Base-by-base conservation (phyloP, 352 stramenopile genomes). In the Phytophthora foliorum region DNA sequence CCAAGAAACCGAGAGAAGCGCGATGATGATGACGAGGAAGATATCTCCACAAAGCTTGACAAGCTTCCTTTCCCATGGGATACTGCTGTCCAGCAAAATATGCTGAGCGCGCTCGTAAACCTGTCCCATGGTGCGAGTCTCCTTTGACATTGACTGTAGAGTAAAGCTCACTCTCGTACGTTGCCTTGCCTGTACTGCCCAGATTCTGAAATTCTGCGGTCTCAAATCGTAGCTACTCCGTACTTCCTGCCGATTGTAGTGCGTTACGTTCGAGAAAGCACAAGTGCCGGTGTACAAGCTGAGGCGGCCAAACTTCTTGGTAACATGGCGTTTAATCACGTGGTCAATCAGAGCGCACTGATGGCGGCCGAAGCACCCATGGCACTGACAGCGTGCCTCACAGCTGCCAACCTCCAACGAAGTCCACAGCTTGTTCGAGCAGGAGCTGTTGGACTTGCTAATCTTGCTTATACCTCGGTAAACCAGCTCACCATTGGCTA, bases 401-500 rank as follows among this genome's bases (percentile, higher is more conserved):
- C 75, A n/a, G 58, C 72, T 21, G 65, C 77, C 34, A 77, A 72
- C 21, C 45, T 92, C 16, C 63, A 77, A 8, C 52, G 61, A 3
- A 80, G 62, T 44, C 59, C 70, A 1, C 55, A 65, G 2, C 70
- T 92, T 9, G 72, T 80, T 17, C 77, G 78, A 39, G 82, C 80
- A 16, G 78, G 81, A 51, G 84, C 84, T 16, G 67, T 90, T 9
- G 86, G 73, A 5, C 56, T 94, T 14, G 80, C 76, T 2, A 94
- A 94, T 46, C 63, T 94, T 8, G 86, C 82, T 6, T 81, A 85
- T 42, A 89, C 84, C 7, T 84, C 79, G 0, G 84, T 92, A 41
- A 92, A 88, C 41, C 86, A 94, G 52, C 80, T 94, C 13, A 78
- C 86, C 1, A 91, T 94, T 39, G 86, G 84, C 11, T 94, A 94